Evolutionary conservation across 306 rosid species (phyloP).

Genomic region (Cucumis sativus): DNA sequence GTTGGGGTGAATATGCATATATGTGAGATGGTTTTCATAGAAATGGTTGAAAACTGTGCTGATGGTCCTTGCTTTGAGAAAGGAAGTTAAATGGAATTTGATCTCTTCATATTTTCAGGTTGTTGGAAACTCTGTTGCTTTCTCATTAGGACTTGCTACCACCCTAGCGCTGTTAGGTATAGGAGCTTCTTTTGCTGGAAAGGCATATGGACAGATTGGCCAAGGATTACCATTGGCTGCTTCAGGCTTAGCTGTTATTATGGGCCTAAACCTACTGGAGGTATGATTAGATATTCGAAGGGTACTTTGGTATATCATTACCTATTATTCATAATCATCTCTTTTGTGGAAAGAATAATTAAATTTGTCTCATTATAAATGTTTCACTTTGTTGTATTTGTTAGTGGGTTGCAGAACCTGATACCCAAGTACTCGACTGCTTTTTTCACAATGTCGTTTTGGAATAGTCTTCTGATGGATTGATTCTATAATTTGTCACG

Average conservation of each 20-base stretch:
- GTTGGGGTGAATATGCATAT: not conserved
- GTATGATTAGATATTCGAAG: conserved; percentile 11
- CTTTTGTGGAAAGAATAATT: not conserved
- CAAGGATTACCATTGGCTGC: conserved; percentile 91
- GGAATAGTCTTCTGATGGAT: not conserved
- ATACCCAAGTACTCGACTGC: not conserved
- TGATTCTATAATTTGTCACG: not conserved
- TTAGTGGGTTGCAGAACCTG: not conserved
- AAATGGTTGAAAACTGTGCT: not conserved
- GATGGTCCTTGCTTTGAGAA: not conserved
- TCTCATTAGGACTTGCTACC: conserved; percentile 93
- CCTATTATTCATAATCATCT: not conserved
- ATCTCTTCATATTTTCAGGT: conserved; percentile 29
- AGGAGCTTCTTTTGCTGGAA: conserved; percentile 89
- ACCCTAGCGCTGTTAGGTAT: conserved; percentile 80
- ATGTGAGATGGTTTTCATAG: not conserved
- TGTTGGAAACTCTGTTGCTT: conserved; percentile 78
- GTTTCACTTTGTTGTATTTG: not conserved
- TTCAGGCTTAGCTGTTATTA: conserved; percentile 82
- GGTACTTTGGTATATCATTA: not conserved
- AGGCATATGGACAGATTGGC: conserved; percentile 97
- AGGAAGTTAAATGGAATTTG: not conserved
- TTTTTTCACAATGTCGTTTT: not conserved
- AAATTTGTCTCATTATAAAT: not conserved
- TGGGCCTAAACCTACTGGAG: conserved; percentile 95